Base-by-base conservation (phyloP, 805 yeast species). In the Clavispora asparagi region DNA sequence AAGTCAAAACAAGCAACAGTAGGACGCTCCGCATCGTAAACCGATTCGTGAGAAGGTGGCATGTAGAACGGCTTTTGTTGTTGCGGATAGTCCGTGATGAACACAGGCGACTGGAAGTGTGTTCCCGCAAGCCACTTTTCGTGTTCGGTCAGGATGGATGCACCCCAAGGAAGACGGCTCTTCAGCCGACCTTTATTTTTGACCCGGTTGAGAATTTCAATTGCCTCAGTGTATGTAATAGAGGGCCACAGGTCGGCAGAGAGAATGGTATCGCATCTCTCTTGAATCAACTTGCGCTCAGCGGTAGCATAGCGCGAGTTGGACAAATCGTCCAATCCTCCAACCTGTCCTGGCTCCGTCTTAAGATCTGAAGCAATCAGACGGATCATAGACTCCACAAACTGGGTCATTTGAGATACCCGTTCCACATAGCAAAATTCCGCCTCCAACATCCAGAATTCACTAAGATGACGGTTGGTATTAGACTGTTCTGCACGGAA, bases 361-460 rank as follows among this genome's bases (percentile, higher is more conserved):
- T 39, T 42, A 28, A 67, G 47, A 3, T 23, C 37, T 7, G 44
- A 33, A 1, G 63, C 60, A 1, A 81, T 76, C 36, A 61, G 57
- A 47, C 82, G 78, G 32, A 88, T 71, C 95, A 90, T 85, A 1
- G 60, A 58, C 61, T 91, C 96, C 2, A 84, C 79, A 42, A 88
- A 76, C 2, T 57, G 58, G 1, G 92, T 83, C 46, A 94, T 64
- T 49, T 84, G 85, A 4, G 61, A 59, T 7, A 91, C 76, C 12
- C 71, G 64, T 6, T 73, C 71, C 1, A 85, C 65, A 62, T 86
- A 87, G 8, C 88, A 82, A 17, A 89, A 64, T 61, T 94, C 99
- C 0, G 90, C 95, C 64, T 94, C 99, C 2, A 94, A 66, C 97
- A 94, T 91, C 97, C 97, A 94, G 63, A 94, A 94, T 64, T 94